Percentiles rank a stretch among this genome's conserved stretches.
These are phyloP conservation scores for Leishmania martiniquensis DNA, from an alignment of 208 protist species.

Conservation along the genomic window DNA sequence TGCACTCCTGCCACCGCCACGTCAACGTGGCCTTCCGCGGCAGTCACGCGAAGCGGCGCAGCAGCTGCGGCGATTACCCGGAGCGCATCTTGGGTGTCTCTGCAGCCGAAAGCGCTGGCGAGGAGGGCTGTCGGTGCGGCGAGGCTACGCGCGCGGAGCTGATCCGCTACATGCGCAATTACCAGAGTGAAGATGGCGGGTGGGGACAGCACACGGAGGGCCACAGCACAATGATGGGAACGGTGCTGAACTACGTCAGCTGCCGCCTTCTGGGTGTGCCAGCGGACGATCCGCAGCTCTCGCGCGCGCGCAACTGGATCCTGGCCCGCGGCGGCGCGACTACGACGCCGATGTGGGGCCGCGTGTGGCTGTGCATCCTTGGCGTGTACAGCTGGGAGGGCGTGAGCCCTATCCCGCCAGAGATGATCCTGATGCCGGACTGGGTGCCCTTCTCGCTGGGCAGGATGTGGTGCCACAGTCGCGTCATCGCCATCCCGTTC, in stretches of 20 bases:
- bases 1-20: conserved; percentile 49
- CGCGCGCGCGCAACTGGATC: conserved; percentile 85
- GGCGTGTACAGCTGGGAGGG: conserved; percentile 95
- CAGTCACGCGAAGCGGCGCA: background rate
- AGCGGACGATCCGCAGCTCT: conserved; percentile 57
- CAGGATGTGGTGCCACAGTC: conserved; percentile 96
- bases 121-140: conserved; percentile 54
- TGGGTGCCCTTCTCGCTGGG: conserved; percentile 92
- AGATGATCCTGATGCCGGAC: conserved; percentile 94
- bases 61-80: conserved; percentile 15
- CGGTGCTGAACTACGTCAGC: conserved; percentile 95
- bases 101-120: conserved; percentile 13
- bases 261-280: conserved; percentile 94
- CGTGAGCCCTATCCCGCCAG: conserved; percentile 93
- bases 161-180: conserved; percentile 94
- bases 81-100: conserved; percentile 21
- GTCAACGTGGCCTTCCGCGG: conserved; percentile 14
- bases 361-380: conserved; percentile 95
- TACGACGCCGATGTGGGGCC: conserved; percentile 96
- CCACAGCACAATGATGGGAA: conserved; percentile 97
- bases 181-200: conserved; percentile 95
- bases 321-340: conserved; percentile 77
- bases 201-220: conserved; percentile 97
- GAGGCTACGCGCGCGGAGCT: conserved; percentile 82
- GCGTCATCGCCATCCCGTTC: conserved; percentile 97